Evolutionary conservation across 2,329 filamentous ascomycete genomes (phyloP).

Genomic region (Neofusicoccum parvum): DNA sequence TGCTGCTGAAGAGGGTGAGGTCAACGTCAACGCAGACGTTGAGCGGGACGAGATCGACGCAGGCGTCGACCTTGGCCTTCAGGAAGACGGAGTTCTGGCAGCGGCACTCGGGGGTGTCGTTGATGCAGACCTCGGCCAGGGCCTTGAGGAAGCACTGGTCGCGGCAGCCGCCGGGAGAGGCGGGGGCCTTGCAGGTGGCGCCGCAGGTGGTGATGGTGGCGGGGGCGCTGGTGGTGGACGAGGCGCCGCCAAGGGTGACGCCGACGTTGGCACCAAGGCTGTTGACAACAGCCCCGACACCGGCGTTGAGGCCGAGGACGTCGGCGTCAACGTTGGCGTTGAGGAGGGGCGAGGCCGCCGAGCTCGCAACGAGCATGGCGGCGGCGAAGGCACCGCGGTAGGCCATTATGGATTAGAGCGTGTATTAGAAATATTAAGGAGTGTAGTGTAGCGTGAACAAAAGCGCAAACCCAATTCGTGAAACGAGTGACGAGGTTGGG

Average conservation of each 20-base stretch:
- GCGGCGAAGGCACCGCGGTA: constrained; percentile 17
- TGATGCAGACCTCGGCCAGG: constrained; percentile 15
- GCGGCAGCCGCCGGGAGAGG: constrained; percentile 17
- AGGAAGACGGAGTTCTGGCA: constrained; percentile 21
- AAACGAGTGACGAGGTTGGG: constrained; percentile 21
- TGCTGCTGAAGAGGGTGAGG: constrained; percentile 19
- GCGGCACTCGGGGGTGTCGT: constrained; percentile 19
- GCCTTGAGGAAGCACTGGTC: constrained; percentile 22
- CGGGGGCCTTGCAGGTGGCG: constrained; percentile 8
- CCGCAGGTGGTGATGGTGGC: constrained; percentile 8
- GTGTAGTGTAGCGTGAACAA: not conserved
- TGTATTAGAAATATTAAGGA: constrained; percentile 11
- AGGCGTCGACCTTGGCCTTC: constrained; percentile 15
- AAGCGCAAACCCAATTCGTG: constrained; percentile 12
- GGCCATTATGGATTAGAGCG: constrained; percentile 14
- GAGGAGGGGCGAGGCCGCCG: constrained; percentile 7
- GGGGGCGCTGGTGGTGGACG: constrained; percentile 3
- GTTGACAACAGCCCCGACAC: too few species aligned
- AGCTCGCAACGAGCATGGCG: constrained; percentile 10
- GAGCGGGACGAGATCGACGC: constrained; percentile 20
- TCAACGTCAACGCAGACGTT: constrained; percentile 21
- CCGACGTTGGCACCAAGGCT: not conserved
- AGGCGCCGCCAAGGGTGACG: not conserved
- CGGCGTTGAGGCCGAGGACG: not conserved
- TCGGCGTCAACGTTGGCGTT: not conserved